A percentile compares a stretch with the other conserved stretches of the same genome.
phyloP scores from a whole-genome alignment of 2,329 filamentous ascomycete species.

The Leptographium radiaticola region DNA sequence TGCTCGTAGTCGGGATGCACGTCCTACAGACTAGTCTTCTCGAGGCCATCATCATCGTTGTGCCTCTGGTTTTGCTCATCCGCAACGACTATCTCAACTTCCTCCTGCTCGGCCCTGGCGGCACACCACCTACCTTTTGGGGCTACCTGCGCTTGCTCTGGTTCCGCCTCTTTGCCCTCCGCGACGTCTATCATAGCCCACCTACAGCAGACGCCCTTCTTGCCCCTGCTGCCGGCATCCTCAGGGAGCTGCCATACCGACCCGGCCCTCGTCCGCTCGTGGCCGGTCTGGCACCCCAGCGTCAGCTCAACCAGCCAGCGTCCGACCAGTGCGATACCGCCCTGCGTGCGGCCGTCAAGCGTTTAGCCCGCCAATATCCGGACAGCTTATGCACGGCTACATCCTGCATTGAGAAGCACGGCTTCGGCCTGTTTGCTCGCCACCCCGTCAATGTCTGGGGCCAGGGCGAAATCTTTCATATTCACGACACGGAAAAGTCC shows the following conservation, averaged over 20 bases:
- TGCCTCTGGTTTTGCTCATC: slow-evolving; percentile 36
- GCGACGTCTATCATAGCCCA: slow-evolving; percentile 50
- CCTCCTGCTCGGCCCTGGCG: slow-evolving; percentile 64
- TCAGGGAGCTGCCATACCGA: slow-evolving; percentile 47
- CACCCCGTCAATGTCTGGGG: slow-evolving; percentile 56
- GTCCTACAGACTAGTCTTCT: slow-evolving; percentile 33
- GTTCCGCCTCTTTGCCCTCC: slow-evolving; percentile 57
- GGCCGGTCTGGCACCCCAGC: slow-evolving; percentile 67
- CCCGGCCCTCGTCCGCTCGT: slow-evolving; percentile 52
- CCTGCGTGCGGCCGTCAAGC: slow-evolving; percentile 39
- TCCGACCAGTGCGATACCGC: slow-evolving; percentile 37
- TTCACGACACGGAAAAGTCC: slow-evolving; percentile 62
- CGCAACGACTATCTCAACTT: slow-evolving; percentile 66
- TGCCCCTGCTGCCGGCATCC: slow-evolving; percentile 43
- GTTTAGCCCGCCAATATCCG: slow-evolving; percentile 29
- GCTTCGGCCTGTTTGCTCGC: slow-evolving; percentile 58
- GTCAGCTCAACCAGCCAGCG: slow-evolving; percentile 59
- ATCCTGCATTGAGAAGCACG: slow-evolving; percentile 74
- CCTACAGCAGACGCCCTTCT: slow-evolving; percentile 37
- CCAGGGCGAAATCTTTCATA: slow-evolving; percentile 71
- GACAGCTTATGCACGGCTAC: slow-evolving; percentile 45
- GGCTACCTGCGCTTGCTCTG: slow-evolving; percentile 68
- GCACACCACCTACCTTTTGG: slow-evolving; percentile 58
- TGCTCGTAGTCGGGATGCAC: slow-evolving; percentile 38
- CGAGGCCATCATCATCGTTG: slow-evolving; percentile 34